Conservation (phyloP, 768 basidiomycete genomes). For the Chalciporus piperatus region DNA sequence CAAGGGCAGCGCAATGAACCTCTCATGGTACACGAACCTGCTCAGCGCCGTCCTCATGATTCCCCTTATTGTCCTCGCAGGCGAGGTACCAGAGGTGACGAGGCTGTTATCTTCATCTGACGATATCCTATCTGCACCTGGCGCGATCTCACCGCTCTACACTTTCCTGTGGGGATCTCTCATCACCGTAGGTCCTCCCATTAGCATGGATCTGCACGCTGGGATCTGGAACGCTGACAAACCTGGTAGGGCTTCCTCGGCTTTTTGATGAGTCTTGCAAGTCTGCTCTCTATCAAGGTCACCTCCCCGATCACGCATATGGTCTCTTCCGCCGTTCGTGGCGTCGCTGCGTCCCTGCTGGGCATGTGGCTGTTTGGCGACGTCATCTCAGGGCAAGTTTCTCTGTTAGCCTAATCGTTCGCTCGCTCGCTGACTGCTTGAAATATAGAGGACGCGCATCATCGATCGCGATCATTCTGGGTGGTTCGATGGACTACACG, state of each 20-base stretch:
- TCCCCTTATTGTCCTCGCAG: constrained; percentile 71
- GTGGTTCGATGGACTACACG: constrained; percentile 82
- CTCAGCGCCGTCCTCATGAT: constrained; percentile 69
- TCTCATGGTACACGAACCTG: constrained; percentile 92
- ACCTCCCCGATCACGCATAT: constrained; percentile 98
- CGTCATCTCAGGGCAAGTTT: constrained; percentile 57
- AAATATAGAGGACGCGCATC: constrained; percentile 56
- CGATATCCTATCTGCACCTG: constrained; percentile 36
- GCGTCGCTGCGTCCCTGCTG: constrained; percentile 86
- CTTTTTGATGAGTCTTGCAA: constrained; percentile 93
- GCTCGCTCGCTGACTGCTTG: no score
- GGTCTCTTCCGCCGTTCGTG: constrained; percentile 93
- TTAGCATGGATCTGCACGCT: no score
- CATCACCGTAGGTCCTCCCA: constrained; percentile 58
- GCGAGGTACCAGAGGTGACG: constrained; percentile 65
- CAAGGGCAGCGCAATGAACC: constrained; percentile 75
- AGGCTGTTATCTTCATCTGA: constrained; percentile 54
- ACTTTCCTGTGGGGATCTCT: constrained; percentile 78
- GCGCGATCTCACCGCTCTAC: constrained; percentile 44
- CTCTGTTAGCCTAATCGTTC: no score
- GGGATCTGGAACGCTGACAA: constrained; percentile 1
- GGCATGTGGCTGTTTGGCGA: constrained; percentile 82
- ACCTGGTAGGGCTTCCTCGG: constrained; percentile 69
- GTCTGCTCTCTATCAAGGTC: constrained; percentile 91
- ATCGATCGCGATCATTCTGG: constrained; percentile 78